These are phyloP conservation scores for Argentina anserina DNA, from an alignment of 306 rosid species.

Conservation along the genomic window DNA sequence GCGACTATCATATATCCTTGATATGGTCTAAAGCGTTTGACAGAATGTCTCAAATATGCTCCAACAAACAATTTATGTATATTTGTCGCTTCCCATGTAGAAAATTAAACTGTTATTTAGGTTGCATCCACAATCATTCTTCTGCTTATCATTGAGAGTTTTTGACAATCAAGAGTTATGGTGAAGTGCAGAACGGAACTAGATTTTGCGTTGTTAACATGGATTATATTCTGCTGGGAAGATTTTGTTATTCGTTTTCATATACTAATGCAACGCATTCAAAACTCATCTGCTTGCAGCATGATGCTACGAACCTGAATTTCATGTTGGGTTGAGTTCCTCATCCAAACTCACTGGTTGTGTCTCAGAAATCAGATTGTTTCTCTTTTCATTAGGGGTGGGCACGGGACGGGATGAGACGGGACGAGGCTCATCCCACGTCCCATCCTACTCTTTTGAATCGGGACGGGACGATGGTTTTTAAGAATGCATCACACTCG, in stretches of 20 bases:
- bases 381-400: no score
- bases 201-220: background rate
- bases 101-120: no score
- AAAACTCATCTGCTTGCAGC: background rate
- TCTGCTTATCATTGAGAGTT: background rate
- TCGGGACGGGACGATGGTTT: no score
- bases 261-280: background rate
- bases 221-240: background rate
- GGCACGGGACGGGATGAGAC: no score
- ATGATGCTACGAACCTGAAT: conserved; percentile 6
- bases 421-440: no score
- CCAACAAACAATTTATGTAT: background rate
- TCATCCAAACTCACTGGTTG: background rate
- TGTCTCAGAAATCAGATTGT: background rate
- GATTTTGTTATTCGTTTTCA: background rate
- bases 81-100: background rate
- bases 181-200: background rate
- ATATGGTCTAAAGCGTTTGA: background rate
- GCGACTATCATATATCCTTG: background rate
- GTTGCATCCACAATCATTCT: background rate
- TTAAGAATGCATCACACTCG: no score
- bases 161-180: background rate
- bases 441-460: no score
- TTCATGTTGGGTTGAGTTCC: conserved; percentile 2
- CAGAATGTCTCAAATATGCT: background rate